Evolutionary conservation across 345 rosid species (phyloP).

Genomic region (Nasturtium officinale): DNA sequence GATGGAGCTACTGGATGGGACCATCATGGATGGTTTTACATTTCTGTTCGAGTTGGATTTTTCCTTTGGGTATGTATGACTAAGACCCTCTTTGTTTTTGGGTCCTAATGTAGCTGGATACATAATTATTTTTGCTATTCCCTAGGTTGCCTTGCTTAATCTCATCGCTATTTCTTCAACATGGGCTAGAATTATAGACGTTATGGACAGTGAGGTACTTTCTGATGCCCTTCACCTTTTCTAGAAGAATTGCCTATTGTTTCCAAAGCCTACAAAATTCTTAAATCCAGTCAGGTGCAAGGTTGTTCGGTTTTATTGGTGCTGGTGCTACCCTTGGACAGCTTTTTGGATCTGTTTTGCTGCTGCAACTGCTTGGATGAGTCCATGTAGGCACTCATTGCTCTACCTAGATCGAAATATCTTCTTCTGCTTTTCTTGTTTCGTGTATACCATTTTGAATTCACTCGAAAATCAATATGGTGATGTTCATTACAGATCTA

Average conservation of each 20-base stretch:
- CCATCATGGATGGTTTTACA: constrained; percentile 67
- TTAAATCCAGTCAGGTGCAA: constrained; percentile 85
- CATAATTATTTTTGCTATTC: constrained; percentile 13
- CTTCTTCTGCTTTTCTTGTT: constrained; percentile 14
- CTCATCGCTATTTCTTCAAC: constrained; percentile 92
- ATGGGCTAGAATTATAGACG: constrained; percentile 94
- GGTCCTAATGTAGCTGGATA: constrained; percentile 15
- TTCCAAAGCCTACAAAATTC: constrained; percentile 37
- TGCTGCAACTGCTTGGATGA: constrained; percentile 81
- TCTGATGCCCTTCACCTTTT: background rate
- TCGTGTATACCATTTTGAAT: constrained; percentile 23
- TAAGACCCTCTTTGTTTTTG: background rate
- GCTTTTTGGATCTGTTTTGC: constrained; percentile 96
- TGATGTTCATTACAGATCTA: constrained; percentile 54
- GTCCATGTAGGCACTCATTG: constrained; percentile 64
- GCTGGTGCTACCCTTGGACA: constrained; percentile 98
- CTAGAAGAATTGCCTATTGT: constrained; percentile 12
- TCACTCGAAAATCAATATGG: background rate
- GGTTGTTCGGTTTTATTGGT: constrained; percentile 95
- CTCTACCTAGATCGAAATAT: constrained; percentile 12
- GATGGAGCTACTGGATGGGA: constrained; percentile 54
- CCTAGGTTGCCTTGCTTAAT: constrained; percentile 85
- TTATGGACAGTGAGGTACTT: constrained; percentile 89
- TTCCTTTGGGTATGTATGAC: constrained; percentile 74
- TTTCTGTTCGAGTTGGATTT: constrained; percentile 80